Percentiles rank a stretch among this genome's conserved stretches.
Evolutionary conservation across 2,329 filamentous ascomycete genomes (phyloP).

Genomic region (Cryphonectria radicalis): DNA sequence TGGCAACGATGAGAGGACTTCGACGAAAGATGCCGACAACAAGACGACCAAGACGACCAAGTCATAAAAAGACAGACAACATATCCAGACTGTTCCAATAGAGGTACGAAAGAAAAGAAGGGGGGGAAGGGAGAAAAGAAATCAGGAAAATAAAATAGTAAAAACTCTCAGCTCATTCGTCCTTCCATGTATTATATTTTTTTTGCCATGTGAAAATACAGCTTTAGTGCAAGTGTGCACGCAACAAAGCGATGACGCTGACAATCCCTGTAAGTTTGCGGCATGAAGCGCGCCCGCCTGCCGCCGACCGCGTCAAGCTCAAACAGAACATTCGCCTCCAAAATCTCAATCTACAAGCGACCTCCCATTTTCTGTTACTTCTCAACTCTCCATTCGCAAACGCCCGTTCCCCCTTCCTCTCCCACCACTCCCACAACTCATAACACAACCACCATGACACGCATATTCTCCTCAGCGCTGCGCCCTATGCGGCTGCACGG

Average conservation of each 20-base stretch:
- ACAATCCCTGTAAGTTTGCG: neutral
- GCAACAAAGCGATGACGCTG: neutral
- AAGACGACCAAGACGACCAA: conserved; percentile 32
- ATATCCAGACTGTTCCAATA: neutral
- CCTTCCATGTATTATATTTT: too few relatives aligned
- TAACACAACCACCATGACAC: conserved; percentile 21
- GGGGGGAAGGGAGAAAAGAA: neutral
- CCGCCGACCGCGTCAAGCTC: neutral
- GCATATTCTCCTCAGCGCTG: conserved; percentile 24
- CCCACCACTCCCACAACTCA: neutral
- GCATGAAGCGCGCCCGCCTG: neutral
- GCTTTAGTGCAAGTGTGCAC: too few relatives aligned
- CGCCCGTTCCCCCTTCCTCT: neutral
- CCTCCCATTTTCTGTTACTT: conserved; percentile 7
- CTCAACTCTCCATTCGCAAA: neutral
- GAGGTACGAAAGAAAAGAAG: neutral
- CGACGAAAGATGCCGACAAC: conserved; percentile 66
- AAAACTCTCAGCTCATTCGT: too few relatives aligned
- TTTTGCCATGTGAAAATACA: too few relatives aligned
- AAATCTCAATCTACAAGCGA: neutral
- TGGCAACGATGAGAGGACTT: conserved; percentile 83
- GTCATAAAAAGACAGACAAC: neutral
- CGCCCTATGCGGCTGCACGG: conserved; percentile 23
- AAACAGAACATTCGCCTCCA: neutral
- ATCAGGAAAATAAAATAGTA: neutral